Conservation (phyloP, 1,139 yeast genomes). For the Yamadazyma atmosphaerica region DNA sequence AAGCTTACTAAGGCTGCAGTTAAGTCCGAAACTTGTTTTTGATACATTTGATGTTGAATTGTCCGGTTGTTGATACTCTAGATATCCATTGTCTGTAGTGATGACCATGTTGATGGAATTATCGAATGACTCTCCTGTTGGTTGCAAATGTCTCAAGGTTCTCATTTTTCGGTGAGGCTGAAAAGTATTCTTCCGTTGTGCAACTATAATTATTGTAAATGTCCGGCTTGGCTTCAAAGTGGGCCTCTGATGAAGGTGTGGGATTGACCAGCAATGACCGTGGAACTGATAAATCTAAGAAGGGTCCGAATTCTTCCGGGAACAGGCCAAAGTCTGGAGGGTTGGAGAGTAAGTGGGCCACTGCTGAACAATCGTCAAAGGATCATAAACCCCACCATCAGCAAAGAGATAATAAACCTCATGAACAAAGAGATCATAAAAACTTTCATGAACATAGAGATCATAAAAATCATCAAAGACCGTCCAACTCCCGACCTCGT, state of each 20-base stretch:
- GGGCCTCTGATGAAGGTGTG: constrained; percentile 37
- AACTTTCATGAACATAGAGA: constrained; percentile 2
- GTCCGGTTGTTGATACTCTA: too few species aligned
- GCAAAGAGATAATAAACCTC: not conserved
- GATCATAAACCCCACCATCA: not conserved
- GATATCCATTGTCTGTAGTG: too few species aligned
- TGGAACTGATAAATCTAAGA: too few species aligned
- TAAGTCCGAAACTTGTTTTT: not conserved
- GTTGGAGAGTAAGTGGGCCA: constrained; percentile 6
- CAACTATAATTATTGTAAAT: constrained; percentile 13
- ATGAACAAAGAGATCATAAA: not conserved
- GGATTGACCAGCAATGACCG: constrained; percentile 26
- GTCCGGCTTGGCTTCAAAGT: constrained; percentile 38
- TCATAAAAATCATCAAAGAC: not conserved
- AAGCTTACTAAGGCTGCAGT: not conserved
- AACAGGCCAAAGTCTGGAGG: too few species aligned
- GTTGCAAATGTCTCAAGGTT: not conserved
- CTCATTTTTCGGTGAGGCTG: not conserved
- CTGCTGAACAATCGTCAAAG: not conserved
- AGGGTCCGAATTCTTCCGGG: too few species aligned
- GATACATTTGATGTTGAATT: too few species aligned
- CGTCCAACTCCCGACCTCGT: not conserved
- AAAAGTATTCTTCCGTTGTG: not conserved
- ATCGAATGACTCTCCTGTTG: too few species aligned
- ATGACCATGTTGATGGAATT: too few species aligned